Conservation (phyloP, 352 stramenopile genomes). For the Phytopythium chamaehyphon region DNA sequence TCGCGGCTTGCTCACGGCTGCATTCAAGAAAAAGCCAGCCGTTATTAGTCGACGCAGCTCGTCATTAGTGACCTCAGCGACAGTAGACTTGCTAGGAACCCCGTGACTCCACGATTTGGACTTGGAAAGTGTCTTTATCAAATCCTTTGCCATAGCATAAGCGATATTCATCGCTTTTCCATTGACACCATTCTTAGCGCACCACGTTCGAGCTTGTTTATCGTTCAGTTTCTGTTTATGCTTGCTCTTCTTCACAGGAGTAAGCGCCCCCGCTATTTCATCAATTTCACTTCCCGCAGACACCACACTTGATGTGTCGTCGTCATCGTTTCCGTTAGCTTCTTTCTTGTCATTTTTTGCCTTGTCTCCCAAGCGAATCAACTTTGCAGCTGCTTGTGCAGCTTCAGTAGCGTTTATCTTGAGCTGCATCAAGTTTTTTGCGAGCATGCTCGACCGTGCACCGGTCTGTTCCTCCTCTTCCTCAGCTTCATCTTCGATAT, state of each 20-base stretch:
- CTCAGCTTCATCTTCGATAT: neutral
- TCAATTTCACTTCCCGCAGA: neutral
- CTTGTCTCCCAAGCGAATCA: no score
- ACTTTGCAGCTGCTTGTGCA: no score
- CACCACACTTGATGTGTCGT: neutral
- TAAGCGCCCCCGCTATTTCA: no score
- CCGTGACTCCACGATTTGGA: neutral
- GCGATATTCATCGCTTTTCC: slow-evolving; percentile 20
- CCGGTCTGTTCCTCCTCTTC: neutral
- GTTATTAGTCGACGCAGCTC: slow-evolving; percentile 6
- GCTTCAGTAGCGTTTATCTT: no score
- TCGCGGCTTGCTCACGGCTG: slow-evolving; percentile 11
- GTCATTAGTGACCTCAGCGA: neutral
- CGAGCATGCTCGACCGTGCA: no score
- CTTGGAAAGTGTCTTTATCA: slow-evolving; percentile 5
- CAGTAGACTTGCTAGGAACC: neutral
- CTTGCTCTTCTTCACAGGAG: neutral
- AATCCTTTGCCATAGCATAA: neutral
- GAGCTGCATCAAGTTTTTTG: no score
- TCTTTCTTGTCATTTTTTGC: no score
- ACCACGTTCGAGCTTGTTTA: slow-evolving; percentile 14
- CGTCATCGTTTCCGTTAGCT: no score
- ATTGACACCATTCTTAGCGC: slow-evolving; percentile 13
- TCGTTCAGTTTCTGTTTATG: slow-evolving; percentile 9
- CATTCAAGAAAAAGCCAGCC: slow-evolving; percentile 20